These are phyloP conservation scores for Podospora fimiseda DNA, from an alignment of 495 filamentous ascomycete species.

Conservation along the genomic window DNA sequence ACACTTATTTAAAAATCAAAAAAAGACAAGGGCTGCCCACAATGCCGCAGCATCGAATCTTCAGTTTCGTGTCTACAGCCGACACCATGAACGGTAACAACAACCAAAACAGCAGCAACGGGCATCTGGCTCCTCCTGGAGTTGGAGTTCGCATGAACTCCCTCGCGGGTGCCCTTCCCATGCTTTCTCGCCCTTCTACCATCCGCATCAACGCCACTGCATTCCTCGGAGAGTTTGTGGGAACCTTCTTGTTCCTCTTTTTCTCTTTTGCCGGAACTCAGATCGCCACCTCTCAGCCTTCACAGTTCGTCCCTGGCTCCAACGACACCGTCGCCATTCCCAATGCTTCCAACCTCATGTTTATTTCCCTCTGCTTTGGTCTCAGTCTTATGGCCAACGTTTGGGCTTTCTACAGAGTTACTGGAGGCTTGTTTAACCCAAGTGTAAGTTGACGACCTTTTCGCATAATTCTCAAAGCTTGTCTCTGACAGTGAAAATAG, in stretches of 20 bases:
- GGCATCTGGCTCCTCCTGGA: not conserved
- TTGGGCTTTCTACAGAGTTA: constrained; percentile 80
- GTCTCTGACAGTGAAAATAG: constrained; percentile 26
- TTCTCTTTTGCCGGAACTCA: constrained; percentile 76
- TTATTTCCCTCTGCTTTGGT: constrained; percentile 66
- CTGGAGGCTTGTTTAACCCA: constrained; percentile 77
- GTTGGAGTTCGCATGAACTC: not conserved
- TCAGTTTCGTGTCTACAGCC: not conserved
- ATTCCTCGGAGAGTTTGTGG: constrained; percentile 63
- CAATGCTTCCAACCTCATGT: constrained; percentile 50
- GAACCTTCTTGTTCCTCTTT: constrained; percentile 79
- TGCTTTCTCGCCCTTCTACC: constrained; percentile 15
- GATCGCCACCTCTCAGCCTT: constrained; percentile 51
- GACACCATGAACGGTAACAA: not conserved
- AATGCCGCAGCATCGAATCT: not conserved
- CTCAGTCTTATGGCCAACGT: constrained; percentile 73
- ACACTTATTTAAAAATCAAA: not conserved
- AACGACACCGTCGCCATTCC: constrained; percentile 19
- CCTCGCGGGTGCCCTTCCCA: constrained; percentile 11
- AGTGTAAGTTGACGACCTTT: constrained; percentile 34
- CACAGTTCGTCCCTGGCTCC: constrained; percentile 19
- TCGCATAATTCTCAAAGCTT: constrained; percentile 38
- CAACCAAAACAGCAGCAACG: not conserved
- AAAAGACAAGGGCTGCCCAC: not conserved
- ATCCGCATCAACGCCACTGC: constrained; percentile 51